Evolutionary conservation across 306 rosid species (phyloP).

Genomic region (Begonia fuchsioides): DNA sequence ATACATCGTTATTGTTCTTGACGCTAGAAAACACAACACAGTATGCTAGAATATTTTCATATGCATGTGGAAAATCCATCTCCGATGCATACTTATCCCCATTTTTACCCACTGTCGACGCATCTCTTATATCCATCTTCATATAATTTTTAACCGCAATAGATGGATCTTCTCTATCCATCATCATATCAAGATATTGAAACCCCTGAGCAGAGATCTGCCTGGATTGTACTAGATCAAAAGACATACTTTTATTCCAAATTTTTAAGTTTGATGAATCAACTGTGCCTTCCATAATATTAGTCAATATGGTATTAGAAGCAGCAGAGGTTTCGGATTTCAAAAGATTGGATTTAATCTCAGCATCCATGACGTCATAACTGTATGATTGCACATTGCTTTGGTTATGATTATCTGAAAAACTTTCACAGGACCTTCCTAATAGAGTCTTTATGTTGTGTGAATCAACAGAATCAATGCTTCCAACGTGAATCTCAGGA

Average conservation of each 20-base stretch:
- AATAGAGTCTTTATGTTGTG: slow-evolving; percentile 16
- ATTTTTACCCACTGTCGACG: slow-evolving; percentile 16
- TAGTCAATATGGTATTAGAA: slow-evolving; percentile 5
- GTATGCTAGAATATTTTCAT: slow-evolving; percentile 14
- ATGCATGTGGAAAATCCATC: slow-evolving; percentile 15
- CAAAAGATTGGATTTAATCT: slow-evolving; percentile 22
- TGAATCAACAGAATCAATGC: slow-evolving; percentile 12
- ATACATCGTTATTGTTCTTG: slow-evolving; percentile 26
- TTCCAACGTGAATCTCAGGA: slow-evolving; percentile 23
- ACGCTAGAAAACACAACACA: slow-evolving; percentile 25
- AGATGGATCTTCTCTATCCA: slow-evolving; percentile 5
- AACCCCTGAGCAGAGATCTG: too few relatives aligned
- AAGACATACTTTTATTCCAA: too few relatives aligned
- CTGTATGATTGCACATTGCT: slow-evolving; percentile 11
- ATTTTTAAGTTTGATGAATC: slow-evolving; percentile 1
- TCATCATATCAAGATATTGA: slow-evolving; percentile 15
- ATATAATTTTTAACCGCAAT: not conserved
- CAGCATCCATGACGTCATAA: slow-evolving; percentile 21
- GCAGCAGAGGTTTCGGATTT: slow-evolving; percentile 9
- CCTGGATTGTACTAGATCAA: too few relatives aligned
- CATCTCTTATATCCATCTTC: slow-evolving; percentile 12
- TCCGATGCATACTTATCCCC: slow-evolving; percentile 13
- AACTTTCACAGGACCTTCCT: slow-evolving; percentile 19
- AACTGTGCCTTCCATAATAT: slow-evolving; percentile 4
- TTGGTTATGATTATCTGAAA: slow-evolving; percentile 10